Base-by-base conservation (phyloP, 495 filamentous ascomycete species). In the Penicillium psychrofluorescens region DNA sequence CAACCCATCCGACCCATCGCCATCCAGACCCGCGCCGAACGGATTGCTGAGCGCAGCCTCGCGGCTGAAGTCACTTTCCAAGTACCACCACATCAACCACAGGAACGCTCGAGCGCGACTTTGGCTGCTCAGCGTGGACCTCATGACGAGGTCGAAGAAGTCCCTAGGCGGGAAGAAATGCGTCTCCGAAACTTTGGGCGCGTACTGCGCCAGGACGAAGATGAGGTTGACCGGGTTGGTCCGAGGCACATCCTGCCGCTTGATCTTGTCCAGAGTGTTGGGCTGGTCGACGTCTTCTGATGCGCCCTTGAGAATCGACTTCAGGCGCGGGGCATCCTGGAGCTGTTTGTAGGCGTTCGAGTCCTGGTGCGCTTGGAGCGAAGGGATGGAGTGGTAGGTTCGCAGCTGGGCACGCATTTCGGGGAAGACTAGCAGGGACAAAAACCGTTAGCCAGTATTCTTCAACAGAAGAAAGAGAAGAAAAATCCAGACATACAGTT, bases 11-110 rank as follows among this genome's bases (percentile, higher is more conserved):
- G 67, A 81, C 63, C 56, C 72, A 43, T 79, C 70, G 34, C 71
- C 76, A 30, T 72, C 83, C 65, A 74, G 61, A 13, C 92, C 92
- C 1, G 79, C 61, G 2, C 94, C 92, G 55, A 95, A 98, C 0
- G 92, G 92, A 61, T 97, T 98, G 44, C 85, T 81, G 34, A 82
- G 68, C 33, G 88, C 87, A 42, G 83, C 86, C 49, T 95, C 85
- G 38, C 78, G 73, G 5, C 83, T 83, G 56, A 95, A 96, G 59
- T 97, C 86, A 40, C 90, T 91, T 66, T 98, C 94, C n/a, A 97
- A 72, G 62, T 98, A 97, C 72, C 88, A 95, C 92, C 92, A 98
- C 82, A 98, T 95, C 47, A 98, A 63, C 92, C 92, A 98, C 11
- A 98, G 67, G 58, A 98, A 98, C 1, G 90, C 91, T 41, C 67